A percentile compares a stretch with the other conserved stretches of the same genome.
Conservation (phyloP, 1,284 basidiomycete genomes). For the Pyrrhoderma noxium region DNA sequence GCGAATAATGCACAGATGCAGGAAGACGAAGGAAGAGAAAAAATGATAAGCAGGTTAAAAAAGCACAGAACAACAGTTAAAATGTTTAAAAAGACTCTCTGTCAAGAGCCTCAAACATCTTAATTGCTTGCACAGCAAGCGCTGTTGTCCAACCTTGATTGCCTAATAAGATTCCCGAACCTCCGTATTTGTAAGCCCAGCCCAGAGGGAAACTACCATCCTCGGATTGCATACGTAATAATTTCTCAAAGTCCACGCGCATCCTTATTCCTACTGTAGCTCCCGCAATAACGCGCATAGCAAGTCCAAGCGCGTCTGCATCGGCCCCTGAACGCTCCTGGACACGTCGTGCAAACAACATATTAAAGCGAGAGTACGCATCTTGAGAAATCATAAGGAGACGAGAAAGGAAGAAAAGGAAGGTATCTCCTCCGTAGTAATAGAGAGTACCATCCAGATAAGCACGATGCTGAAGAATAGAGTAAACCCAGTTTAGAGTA, state of each 20-base stretch:
- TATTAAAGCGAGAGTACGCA: slow-evolving; percentile 5
- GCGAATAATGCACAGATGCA: neutral
- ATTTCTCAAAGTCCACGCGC: slow-evolving; percentile 14
- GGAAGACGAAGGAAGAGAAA: neutral
- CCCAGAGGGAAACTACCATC: slow-evolving; percentile 20
- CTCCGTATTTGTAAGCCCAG: slow-evolving; percentile 20
- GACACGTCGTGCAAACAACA: slow-evolving; percentile 12
- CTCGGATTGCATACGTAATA: slow-evolving; percentile 18
- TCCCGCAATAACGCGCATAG: slow-evolving; percentile 20
- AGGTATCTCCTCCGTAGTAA: slow-evolving; percentile 18
- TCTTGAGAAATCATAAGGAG: slow-evolving; percentile 12
- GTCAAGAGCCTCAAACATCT: slow-evolving; percentile 14
- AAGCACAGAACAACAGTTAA: neutral
- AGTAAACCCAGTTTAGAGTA: slow-evolving; percentile 19
- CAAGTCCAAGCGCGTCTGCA: slow-evolving; percentile 17
- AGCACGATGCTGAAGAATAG: slow-evolving; percentile 16
- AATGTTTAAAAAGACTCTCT: slow-evolving; percentile 4
- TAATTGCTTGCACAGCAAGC: slow-evolving; percentile 19
- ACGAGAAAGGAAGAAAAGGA: slow-evolving; percentile 20
- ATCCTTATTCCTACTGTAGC: slow-evolving; percentile 13
- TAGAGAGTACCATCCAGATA: slow-evolving; percentile 20
- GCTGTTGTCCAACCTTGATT: slow-evolving; percentile 20
- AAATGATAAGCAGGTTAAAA: neutral
- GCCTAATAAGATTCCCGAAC: slow-evolving; percentile 18
- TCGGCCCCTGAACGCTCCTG: slow-evolving; percentile 17